Evolutionary conservation across 2,329 filamentous ascomycete genomes (phyloP).

Genomic region (Fusarium odoratissimum): DNA sequence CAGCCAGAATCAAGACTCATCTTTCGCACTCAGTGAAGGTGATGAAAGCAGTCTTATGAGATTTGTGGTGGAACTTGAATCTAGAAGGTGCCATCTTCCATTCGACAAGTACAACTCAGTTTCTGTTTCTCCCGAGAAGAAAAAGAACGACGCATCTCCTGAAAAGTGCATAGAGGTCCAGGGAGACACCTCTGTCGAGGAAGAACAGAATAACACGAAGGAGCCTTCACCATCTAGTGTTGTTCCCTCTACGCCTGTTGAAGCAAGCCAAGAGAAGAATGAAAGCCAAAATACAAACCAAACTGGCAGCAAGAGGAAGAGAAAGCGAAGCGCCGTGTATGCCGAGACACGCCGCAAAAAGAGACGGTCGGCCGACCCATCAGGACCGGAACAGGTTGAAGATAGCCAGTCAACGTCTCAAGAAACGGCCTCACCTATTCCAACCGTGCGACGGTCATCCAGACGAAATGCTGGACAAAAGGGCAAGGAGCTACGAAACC

Average conservation of each 20-base stretch:
- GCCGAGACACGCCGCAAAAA: constrained; percentile 46
- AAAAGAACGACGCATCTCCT: not conserved
- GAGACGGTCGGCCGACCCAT: constrained; percentile 41
- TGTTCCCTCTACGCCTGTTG: constrained; percentile 43
- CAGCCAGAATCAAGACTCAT: constrained; percentile 45
- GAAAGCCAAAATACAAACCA: constrained; percentile 24
- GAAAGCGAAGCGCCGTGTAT: constrained; percentile 41
- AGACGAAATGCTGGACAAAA: constrained; percentile 38
- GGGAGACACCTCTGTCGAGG: constrained; percentile 32
- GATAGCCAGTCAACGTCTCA: constrained; percentile 36
- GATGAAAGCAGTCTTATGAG: constrained; percentile 62
- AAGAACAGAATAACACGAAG: constrained; percentile 22
- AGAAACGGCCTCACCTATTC: constrained; percentile 30
- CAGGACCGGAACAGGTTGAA: constrained; percentile 27
- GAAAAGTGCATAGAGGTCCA: constrained; percentile 41
- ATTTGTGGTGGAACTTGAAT: constrained; percentile 63
- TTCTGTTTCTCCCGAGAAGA: constrained; percentile 33
- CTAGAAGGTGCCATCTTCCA: constrained; percentile 50
- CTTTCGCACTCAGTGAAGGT: constrained; percentile 56
- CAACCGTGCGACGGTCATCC: constrained; percentile 41
- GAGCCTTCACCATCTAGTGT: constrained; percentile 25
- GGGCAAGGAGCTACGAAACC: constrained; percentile 20
- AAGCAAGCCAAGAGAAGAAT: constrained; percentile 10
- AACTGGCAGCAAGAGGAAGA: constrained; percentile 46
- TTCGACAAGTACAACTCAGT: constrained; percentile 29